Base-by-base conservation (phyloP, 2,329 filamentous ascomycete species). In the Talaromyces sp. region DNA sequence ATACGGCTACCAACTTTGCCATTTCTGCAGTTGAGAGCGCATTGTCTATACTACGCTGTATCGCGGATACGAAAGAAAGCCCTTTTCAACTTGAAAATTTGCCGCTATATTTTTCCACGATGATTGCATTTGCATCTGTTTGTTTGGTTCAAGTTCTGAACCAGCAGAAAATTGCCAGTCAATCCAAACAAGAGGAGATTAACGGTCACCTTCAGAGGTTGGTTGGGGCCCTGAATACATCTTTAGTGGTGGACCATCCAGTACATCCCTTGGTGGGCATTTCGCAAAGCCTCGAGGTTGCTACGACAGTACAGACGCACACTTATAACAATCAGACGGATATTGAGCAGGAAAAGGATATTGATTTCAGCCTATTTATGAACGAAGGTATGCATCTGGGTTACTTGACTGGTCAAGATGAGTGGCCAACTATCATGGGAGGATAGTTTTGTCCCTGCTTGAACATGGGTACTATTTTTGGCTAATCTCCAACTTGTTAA, bases 101-200 rank as follows among this genome's bases (percentile, higher is more conserved):
- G 31, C 63, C 63, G 19, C 41, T 49, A n/a, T 65, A 65, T 49
- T 60, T 66, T 21, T 58, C 54, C 6, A 61, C 63, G 3, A 62
- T 66, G 51, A 60, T 58, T 46, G 63, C 64, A 8, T 66, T 66
- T 57, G 63, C 64, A 38, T 61, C 52, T 8, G 61, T 66, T 6
- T 64, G 56, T 55, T 58, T 65, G 11, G 31, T 66, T 7, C 64
- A 60, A 52, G 27, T 52, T 78, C 73, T 65, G 76, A 77, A 35
- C 73, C 65, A 61, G 77, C 72, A 64, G 71, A 77, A 57, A 77
- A 77, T 56, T 69, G 70, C 75, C 74, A 76, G 17, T 14, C 9
- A 46, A 46, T 19, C 9, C 3, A 46, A 46, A 24, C n/a, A 24
- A 21, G n/a, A 46, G 19, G 43, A 46, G 5, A 46, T 46, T 14